Evolutionary conservation across 345 rosid genomes (phyloP), one percentile per base, ranked within the genome.

Genomic region (Hibiscus tridactylites): DNA sequence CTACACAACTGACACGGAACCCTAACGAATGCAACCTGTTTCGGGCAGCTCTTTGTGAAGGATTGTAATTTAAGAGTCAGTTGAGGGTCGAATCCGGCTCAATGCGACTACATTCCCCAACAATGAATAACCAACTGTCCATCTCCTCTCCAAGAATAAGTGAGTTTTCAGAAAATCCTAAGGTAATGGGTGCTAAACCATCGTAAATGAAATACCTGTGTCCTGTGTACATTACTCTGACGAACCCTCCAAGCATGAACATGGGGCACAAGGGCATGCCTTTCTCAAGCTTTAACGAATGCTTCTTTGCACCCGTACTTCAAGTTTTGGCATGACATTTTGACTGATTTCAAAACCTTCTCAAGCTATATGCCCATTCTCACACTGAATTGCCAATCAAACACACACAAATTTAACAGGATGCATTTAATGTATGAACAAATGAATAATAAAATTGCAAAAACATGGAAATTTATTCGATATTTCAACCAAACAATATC

Each of bases 281-380:
- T 80, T 82, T 76, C 81, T 79, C 74, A 73, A 71, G 49, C 76
- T 69, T 31, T 76, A 87, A 16, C 61, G 37, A 75, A 59, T 8
- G n/a, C 63, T 71, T 71, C 81, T 44, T 50, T 46, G 73, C 92
- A 91, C 19, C 90, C 94, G 57, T 82, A 78, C 54, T 73, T 78
- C 3, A 79, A 70, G 71, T 86, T 75, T 60, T 26, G 77, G 82
- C 97, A 91, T 0, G 69, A 49, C 42, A 80, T 67, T 84, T 76
- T 72, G 28, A 78, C 74, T 21, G 91, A 62, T 71, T 85, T 88
- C 24, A 85, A 61, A 44, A 84, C 84, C 47, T 83, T 86, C 75
- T 87, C 94, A 89, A 29, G 88, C 86, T 31, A 84, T 46, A 65
- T 89, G 94, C 21, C 94, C 91, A 77, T 86, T 88, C 17, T 84